Base-by-base conservation (phyloP, 1,139 yeast genomes). In the Sugiyamaella sp. region DNA sequence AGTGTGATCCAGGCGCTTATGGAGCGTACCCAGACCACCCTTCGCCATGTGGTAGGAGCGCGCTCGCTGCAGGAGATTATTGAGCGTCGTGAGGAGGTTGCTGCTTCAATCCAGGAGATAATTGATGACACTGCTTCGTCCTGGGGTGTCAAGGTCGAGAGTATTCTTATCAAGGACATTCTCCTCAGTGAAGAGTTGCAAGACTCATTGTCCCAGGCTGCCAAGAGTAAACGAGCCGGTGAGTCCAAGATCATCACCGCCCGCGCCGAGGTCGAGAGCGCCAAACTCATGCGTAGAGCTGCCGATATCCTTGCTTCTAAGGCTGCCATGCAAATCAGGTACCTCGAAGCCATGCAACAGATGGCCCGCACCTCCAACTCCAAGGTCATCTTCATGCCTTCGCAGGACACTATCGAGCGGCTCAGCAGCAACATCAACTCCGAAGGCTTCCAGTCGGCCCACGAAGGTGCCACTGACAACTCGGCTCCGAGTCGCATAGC, bases 261-360 rank as follows among this genome's bases (percentile, higher is more conserved):
- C 37, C 80, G 80, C 67, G 89, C 89, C 19, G 90, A 85, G 71
- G 89, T 85, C 52, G 90, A 85, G 69, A 76, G 83, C 65, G 89
- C 90, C 54, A 84, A 84, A 68, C 77, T 84, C 63, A 85, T 85
- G 89, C 78, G 91, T 73, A 82, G 84, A 70, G 89, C 90, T 25
- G 89, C 90, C 48, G 89, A 85, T 68, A 84, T 85, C 54, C 77
- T 85, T 66, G 86, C 88, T 33, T 82, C 88, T 41, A 83, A 84
- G 62, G 83, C 89, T 4, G 91, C 90, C 33, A 84, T 85, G 88
- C 90, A 85, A 73, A 85, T 85, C 66, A 75, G 91, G 69, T 85
- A 85, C 68, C 77, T 85, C 69, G 91, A 85, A 64, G 90, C 90
- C n/a, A 82, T 85, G 81, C 89, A 84, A 70, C 76, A 75, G 57